Evolutionary conservation across 345 rosid genomes (phyloP).

Genomic region (Geranium brycei): DNA sequence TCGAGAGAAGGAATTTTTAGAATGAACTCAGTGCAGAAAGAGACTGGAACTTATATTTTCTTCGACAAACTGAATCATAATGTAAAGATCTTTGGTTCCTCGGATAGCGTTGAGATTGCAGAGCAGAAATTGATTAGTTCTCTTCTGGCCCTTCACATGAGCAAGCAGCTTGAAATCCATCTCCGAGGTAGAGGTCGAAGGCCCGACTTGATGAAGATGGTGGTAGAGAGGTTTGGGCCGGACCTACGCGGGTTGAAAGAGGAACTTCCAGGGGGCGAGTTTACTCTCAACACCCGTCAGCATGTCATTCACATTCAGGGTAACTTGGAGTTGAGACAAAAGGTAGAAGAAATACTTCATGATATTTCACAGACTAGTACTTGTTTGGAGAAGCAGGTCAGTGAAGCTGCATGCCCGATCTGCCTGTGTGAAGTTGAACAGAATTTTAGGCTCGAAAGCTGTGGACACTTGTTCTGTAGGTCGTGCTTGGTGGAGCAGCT

Average conservation of each 20-base stretch:
- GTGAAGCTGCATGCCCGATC: conserved; percentile 34
- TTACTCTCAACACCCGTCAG: conserved; percentile 39
- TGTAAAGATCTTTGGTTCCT: conserved; percentile 53
- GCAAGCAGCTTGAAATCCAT: conserved; percentile 50
- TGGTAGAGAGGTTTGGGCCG: conserved; percentile 61
- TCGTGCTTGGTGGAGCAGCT: conserved; percentile 68
- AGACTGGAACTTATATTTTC: conserved; percentile 45
- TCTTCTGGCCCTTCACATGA: conserved; percentile 39
- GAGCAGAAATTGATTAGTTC: conserved; percentile 44
- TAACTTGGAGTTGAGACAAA: conserved; percentile 39
- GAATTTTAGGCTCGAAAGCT: conserved; percentile 61
- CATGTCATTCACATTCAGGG: conserved; percentile 57
- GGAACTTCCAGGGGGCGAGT: conserved; percentile 46
- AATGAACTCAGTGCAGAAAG: conserved; percentile 45
- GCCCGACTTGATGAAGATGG: conserved; percentile 61
- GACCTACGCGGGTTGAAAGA: conserved; percentile 58
- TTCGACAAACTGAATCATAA: conserved; percentile 39
- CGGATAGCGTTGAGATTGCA: conserved; percentile 29
- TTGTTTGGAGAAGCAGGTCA: conserved; percentile 15
- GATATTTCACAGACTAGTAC: conserved; percentile 31
- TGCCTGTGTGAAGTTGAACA: conserved; percentile 80
- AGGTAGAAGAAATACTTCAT: conserved; percentile 44
- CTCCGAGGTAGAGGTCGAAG: conserved; percentile 50
- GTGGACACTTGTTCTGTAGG: conserved; percentile 58
- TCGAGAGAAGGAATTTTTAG: conserved; percentile 44